Percentiles rank a stretch among this genome's conserved stretches.
These are phyloP conservation scores for Hanseniaspora opuntiae DNA, from an alignment of 805 yeast genomes.

Conservation along the genomic window DNA sequence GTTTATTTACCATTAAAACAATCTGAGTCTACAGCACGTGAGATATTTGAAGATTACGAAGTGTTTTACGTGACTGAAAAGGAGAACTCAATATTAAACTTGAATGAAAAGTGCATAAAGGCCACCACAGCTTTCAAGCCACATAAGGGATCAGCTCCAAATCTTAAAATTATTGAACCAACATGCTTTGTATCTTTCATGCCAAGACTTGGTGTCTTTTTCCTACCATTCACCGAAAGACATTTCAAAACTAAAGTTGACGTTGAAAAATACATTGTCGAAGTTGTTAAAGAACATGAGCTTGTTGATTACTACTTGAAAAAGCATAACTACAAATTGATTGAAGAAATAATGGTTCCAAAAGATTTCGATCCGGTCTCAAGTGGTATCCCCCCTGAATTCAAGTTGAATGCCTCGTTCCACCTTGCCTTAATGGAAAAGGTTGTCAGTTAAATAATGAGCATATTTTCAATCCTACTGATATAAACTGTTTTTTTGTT, in stretches of 20 bases:
- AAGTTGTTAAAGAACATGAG: constrained; percentile 2
- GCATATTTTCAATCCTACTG: not conserved
- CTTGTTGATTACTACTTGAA: not conserved
- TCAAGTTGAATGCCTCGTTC: constrained; percentile 23
- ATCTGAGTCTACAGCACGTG: constrained; percentile 12
- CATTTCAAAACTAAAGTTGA: not conserved
- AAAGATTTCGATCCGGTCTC: not conserved
- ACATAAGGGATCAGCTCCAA: not conserved
- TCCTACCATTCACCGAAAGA: constrained; percentile 1
- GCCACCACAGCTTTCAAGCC: constrained; percentile 1
- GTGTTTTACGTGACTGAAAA: not conserved
- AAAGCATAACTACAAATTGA: not conserved
- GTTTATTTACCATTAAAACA: constrained; percentile 16
- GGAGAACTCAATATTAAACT: not conserved
- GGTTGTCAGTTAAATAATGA: no score
- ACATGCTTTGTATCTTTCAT: constrained; percentile 2
- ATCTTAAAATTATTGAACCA: not conserved
- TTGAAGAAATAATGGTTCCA: not conserved
- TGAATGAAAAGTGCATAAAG: constrained; percentile 17
- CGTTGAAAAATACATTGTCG: not conserved
- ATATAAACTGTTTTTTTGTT: not conserved
- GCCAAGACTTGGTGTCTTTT: not conserved
- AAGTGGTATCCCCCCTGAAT: constrained; percentile 26
- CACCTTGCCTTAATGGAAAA: not conserved
- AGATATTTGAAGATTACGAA: not conserved